phyloP scores from a whole-genome alignment of 805 yeast genomes.

The Maudiozyma barnettii region DNA sequence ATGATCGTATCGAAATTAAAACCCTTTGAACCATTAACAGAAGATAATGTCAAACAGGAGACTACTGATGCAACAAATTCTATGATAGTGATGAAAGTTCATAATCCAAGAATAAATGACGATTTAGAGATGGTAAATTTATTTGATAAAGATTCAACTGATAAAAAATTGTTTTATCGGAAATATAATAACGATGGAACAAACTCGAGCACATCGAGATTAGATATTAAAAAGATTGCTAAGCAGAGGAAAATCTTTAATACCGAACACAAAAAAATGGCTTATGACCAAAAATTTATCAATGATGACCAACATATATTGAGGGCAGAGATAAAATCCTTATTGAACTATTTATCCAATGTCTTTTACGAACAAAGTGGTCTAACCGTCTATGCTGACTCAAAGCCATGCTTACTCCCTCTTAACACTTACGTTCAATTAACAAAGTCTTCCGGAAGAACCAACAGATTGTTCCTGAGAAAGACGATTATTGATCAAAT shows the following conservation, averaged over 20 bases:
- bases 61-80: constrained; percentile 20
- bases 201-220: too few relatives aligned
- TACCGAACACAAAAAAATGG: constrained; percentile 10
- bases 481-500: constrained; percentile 17
- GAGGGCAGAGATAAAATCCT: constrained; percentile 13
- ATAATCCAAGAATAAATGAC: constrained; percentile 26
- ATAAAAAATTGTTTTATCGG: background rate
- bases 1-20: constrained; percentile 28
- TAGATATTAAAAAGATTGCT: constrained; percentile 1
- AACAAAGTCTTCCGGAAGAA: constrained; percentile 11
- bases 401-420: constrained; percentile 14
- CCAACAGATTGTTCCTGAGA: constrained; percentile 13
- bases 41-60: constrained; percentile 47
- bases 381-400: constrained; percentile 16
- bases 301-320: constrained; percentile 20
- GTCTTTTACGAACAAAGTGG: constrained; percentile 19
- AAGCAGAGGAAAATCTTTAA: constrained; percentile 11
- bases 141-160: constrained; percentile 5
- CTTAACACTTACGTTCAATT: constrained; percentile 20
- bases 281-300: constrained; percentile 19
- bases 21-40: constrained; percentile 42
- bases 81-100: constrained; percentile 31
- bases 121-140: constrained; percentile 22
- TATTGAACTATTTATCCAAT: constrained; percentile 16
- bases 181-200: background rate